Percentiles rank a stretch among this genome's conserved stretches.
Evolutionary conservation across 2,329 filamentous ascomycete genomes (phyloP).

Genomic region (Madurella fahalii): DNA sequence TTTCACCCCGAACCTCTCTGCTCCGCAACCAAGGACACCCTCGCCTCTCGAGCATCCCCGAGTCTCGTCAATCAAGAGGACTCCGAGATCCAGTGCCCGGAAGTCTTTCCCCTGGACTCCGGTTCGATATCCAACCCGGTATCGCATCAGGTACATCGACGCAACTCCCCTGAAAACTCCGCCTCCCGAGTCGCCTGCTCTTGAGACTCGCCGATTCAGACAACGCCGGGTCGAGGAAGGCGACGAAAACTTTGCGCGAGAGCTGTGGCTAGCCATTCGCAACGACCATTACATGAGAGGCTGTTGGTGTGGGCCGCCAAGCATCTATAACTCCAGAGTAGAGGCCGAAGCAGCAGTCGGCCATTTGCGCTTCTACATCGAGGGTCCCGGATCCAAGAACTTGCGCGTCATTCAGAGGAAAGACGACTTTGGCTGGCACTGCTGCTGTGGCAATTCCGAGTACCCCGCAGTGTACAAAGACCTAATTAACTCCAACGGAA

Average conservation of each 20-base stretch:
- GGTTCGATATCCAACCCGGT: conserved; percentile 1
- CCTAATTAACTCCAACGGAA: conserved; percentile 19
- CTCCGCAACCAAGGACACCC: conserved; percentile 4
- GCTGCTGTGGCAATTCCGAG: conserved; percentile 17
- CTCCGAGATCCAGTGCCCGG: neutral
- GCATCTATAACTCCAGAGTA: conserved; percentile 23
- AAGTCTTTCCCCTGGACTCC: conserved; percentile 4
- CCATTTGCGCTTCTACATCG: conserved; percentile 25
- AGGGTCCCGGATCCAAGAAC: conserved; percentile 10
- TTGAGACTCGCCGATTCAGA: conserved; percentile 15
- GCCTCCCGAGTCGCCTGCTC: conserved; percentile 3
- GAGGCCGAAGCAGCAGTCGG: conserved; percentile 23
- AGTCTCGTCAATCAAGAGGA: conserved; percentile 8
- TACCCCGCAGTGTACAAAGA: conserved; percentile 8
- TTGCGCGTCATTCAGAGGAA: conserved; percentile 24
- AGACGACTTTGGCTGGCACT: conserved; percentile 24
- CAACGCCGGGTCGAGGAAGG: conserved; percentile 17
- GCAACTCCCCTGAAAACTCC: neutral
- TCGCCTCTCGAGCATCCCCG: conserved; percentile 10
- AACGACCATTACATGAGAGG: conserved; percentile 24
- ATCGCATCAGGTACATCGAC: conserved; percentile 7
- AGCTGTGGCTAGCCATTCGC: conserved; percentile 23
- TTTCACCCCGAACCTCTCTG: neutral
- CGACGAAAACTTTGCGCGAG: conserved; percentile 20
- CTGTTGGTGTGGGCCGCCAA: conserved; percentile 23